Conservation (phyloP, 2,329 filamentous ascomycete species). For the Venturia pyrina region DNA sequence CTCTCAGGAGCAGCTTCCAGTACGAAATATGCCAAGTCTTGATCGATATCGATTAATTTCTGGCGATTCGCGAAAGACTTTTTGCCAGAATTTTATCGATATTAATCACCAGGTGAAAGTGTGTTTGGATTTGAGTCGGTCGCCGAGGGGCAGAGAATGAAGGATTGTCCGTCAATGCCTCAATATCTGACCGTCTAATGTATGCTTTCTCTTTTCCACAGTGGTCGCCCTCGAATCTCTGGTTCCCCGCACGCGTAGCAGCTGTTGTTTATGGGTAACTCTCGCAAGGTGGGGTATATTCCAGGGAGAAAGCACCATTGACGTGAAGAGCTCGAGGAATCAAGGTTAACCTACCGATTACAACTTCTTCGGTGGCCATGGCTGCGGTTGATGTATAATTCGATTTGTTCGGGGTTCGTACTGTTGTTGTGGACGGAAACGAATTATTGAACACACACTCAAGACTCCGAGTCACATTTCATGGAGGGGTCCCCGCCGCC, state of each 20-base stretch:
- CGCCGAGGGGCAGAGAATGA: too few species aligned
- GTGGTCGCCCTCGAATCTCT: too few species aligned
- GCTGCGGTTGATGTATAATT: neutral
- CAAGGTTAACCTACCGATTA: neutral
- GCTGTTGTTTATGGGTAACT: neutral
- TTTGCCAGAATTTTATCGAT: neutral
- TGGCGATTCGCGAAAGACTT: neutral
- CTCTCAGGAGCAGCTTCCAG: too few species aligned
- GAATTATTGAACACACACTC: neutral
- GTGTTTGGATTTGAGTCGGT: neutral
- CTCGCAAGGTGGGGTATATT: neutral
- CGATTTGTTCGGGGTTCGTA: neutral
- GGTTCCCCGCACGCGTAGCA: neutral
- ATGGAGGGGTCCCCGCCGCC: neutral
- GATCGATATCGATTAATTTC: neutral
- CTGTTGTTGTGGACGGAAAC: neutral
- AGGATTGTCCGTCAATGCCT: too few species aligned
- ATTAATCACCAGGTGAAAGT: neutral
- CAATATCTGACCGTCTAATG: too few species aligned
- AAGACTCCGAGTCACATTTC: neutral
- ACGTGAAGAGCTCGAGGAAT: neutral
- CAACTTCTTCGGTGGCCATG: slow-evolving; percentile 10
- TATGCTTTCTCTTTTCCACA: neutral
- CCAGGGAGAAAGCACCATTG: neutral
- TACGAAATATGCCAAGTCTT: too few species aligned